These are phyloP conservation scores for Lactarius akahatsu DNA, from an alignment of 768 basidiomycete genomes.

Conservation along the genomic window DNA sequence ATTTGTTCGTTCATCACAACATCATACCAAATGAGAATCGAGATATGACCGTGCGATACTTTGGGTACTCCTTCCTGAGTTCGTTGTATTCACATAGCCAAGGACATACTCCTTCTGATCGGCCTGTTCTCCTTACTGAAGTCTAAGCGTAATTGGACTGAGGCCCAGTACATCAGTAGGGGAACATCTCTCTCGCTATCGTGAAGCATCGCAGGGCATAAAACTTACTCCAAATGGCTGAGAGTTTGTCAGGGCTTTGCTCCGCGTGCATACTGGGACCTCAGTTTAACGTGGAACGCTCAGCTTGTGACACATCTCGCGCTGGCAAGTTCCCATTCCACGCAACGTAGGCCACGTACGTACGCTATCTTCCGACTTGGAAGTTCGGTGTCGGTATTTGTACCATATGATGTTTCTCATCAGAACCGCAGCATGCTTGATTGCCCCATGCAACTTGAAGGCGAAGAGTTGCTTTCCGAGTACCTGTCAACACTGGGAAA, in stretches of 20 bases:
- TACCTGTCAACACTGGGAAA: not conserved
- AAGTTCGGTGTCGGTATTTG: not conserved
- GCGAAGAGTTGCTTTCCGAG: not conserved
- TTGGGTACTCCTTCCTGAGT: not conserved
- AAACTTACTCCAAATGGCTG: not conserved
- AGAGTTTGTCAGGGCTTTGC: conserved; percentile 1
- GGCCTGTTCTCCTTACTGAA: conserved; percentile 1
- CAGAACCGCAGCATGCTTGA: not conserved
- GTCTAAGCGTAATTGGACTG: not conserved
- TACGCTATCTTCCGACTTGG: not conserved
- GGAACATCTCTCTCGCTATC: not conserved
- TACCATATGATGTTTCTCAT: not conserved
- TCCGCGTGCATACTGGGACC: not conserved
- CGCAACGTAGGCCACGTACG: not conserved
- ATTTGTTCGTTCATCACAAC: conserved; percentile 26
- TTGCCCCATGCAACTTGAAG: not conserved
- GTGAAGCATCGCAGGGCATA: not conserved
- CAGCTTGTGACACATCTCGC: not conserved
- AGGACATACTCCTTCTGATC: conserved; percentile 18
- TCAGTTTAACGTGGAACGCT: conserved; percentile 9
- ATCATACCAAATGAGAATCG: conserved; percentile 25
- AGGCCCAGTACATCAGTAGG: too few species aligned
- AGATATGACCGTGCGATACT: conserved; percentile 15
- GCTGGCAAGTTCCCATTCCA: not conserved
- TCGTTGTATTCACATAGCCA: conserved; percentile 16